These are phyloP conservation scores for Phyllosticta capitalensis DNA, from an alignment of 2,329 filamentous ascomycete species.

Conservation along the genomic window DNA sequence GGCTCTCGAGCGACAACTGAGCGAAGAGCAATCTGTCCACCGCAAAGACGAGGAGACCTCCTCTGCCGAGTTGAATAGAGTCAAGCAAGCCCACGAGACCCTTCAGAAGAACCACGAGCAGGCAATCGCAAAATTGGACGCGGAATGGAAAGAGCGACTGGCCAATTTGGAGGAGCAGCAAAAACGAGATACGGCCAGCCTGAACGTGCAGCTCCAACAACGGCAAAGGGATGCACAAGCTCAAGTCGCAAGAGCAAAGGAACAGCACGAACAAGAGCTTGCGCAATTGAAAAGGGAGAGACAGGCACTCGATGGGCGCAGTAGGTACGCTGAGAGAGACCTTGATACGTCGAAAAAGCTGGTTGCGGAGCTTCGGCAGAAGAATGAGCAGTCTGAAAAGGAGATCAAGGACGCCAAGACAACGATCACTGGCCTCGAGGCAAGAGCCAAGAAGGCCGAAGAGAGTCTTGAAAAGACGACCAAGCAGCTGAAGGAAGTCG, in stretches of 20 bases:
- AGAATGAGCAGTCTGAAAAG: constrained; percentile 23
- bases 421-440: constrained; percentile 6
- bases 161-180: constrained; percentile 40
- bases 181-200: constrained; percentile 29
- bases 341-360: constrained; percentile 15
- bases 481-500: constrained; percentile 9
- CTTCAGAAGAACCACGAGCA: constrained; percentile 61
- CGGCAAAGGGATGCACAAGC: constrained; percentile 20
- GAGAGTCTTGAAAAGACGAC: constrained; percentile 2
- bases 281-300: constrained; percentile 18
- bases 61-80: constrained; percentile 38
- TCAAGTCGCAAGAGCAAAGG: constrained; percentile 20
- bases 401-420: constrained; percentile 13
- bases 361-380: constrained; percentile 35
- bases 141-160: constrained; percentile 23
- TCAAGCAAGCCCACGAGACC: constrained; percentile 60
- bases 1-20: constrained; percentile 47
- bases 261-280: constrained; percentile 27
- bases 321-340: constrained; percentile 11
- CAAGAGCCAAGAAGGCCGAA: constrained; percentile 7
- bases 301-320: constrained; percentile 20
- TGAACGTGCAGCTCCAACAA: constrained; percentile 28
- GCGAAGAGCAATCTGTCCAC: constrained; percentile 67
- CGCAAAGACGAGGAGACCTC: constrained; percentile 48
- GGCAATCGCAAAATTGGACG: constrained; percentile 46